These are phyloP conservation scores for Leishmania amazonensis DNA, from an alignment of 208 protist genomes.

Conservation along the genomic window DNA sequence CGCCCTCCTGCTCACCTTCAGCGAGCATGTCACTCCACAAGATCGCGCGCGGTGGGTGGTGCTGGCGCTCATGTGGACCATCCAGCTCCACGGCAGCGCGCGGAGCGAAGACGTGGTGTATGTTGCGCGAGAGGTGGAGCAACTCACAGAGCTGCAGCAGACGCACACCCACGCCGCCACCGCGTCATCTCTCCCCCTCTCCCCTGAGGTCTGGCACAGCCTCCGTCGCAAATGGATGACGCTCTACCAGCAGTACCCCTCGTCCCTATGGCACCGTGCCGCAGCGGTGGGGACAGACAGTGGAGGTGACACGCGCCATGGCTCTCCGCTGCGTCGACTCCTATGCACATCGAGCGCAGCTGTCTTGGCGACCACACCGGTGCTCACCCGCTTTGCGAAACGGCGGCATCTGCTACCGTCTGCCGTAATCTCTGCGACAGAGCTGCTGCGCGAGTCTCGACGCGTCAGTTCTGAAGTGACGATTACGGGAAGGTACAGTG, in stretches of 20 bases:
- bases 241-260: constrained; percentile 40
- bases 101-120: constrained; percentile 36
- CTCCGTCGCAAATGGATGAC: constrained; percentile 40
- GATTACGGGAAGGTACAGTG: background rate
- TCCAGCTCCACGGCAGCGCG: constrained; percentile 18
- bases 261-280: constrained; percentile 21
- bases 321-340: background rate
- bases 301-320: background rate
- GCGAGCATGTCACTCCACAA: constrained; percentile 19
- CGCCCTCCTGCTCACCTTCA: constrained; percentile 36
- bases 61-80: constrained; percentile 45
- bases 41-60: constrained; percentile 50
- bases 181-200: constrained; percentile 8
- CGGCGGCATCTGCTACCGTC: constrained; percentile 9
- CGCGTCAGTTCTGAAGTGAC: background rate
- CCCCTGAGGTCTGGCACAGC: constrained; percentile 27
- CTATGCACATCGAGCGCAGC: constrained; percentile 1
- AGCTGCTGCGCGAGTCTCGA: constrained; percentile 6
- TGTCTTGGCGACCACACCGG: background rate
- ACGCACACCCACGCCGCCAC: background rate
- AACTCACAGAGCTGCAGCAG: constrained; percentile 30
- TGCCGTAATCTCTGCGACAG: constrained; percentile 4
- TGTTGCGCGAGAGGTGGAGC: constrained; percentile 43
- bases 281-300: background rate
- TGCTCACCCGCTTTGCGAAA: constrained; percentile 26